Evolutionary conservation across 805 yeast genomes (phyloP).

Genomic region (Teunomyces tritomae): DNA sequence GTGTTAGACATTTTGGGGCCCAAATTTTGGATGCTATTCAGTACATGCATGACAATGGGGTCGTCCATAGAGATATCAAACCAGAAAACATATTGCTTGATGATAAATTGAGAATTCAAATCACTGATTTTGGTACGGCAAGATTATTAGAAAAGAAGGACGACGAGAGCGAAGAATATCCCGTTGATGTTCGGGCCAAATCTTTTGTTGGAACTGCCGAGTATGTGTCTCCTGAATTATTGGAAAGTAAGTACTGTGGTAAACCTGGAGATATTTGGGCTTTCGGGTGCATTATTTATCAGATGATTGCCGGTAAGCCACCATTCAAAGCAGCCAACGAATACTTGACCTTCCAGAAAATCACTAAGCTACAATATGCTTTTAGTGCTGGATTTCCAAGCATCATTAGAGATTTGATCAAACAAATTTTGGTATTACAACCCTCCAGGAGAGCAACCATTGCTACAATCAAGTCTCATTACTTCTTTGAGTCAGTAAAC

Average conservation of each 20-base stretch:
- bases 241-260: conserved; percentile 68
- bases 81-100: conserved; percentile 79
- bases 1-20: conserved; percentile 64
- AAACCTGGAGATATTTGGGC: conserved; percentile 64
- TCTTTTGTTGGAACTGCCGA: conserved; percentile 88
- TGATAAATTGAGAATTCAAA: conserved; percentile 55
- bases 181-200: conserved; percentile 65
- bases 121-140: conserved; percentile 87
- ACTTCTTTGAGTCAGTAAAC: conserved; percentile 65
- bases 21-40: conserved; percentile 72
- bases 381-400: conserved; percentile 63
- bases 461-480: conserved; percentile 57
- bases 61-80: conserved; percentile 77
- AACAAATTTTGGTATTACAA: conserved; percentile 63
- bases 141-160: conserved; percentile 57
- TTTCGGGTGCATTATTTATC: conserved; percentile 57
- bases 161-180: conserved; percentile 51
- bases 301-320: conserved; percentile 65
- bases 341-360: conserved; percentile 77
- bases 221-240: conserved; percentile 76
- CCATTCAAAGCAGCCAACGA: conserved; percentile 85
- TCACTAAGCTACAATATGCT: conserved; percentile 75
- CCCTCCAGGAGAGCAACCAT: conserved; percentile 66
- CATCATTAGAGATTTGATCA: conserved; percentile 62
- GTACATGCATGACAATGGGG: conserved; percentile 72